phyloP scores from a whole-genome alignment of 2,329 filamentous ascomycete genomes.

The Aspergillus costaricaensis region DNA sequence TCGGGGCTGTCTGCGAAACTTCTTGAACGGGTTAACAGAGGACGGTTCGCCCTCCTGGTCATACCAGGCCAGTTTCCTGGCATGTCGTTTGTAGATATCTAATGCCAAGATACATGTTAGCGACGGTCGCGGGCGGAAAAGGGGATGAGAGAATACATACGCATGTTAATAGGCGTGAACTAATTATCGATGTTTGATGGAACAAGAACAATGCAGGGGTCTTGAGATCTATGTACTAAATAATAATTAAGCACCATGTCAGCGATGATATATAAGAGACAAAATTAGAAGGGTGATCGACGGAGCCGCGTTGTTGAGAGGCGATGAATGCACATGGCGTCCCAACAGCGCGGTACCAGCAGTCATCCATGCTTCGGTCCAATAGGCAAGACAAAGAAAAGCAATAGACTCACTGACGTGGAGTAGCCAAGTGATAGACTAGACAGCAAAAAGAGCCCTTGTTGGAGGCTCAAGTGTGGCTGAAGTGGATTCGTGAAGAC shows the following conservation, averaged over 20 bases:
- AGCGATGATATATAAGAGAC: neutral
- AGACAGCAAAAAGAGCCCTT: neutral
- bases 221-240: neutral
- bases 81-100: conserved; percentile 45
- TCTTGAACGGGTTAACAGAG: conserved; percentile 46
- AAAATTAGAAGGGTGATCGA: neutral
- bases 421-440: neutral
- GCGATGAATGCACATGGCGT: neutral
- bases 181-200: neutral
- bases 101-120: conserved; percentile 6
- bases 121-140: neutral
- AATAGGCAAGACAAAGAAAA: neutral
- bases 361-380: neutral
- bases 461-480: neutral
- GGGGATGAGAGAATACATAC: neutral
- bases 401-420: neutral
- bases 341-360: neutral
- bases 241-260: neutral
- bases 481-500: neutral
- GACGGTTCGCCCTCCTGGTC: conserved; percentile 40
- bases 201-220: no score
- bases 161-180: neutral
- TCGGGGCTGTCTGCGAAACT: conserved; percentile 33
- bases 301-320: neutral
- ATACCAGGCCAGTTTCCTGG: conserved; percentile 45